phyloP scores from a whole-genome alignment of 1,139 yeast species.

The Protomyces inouyei region DNA sequence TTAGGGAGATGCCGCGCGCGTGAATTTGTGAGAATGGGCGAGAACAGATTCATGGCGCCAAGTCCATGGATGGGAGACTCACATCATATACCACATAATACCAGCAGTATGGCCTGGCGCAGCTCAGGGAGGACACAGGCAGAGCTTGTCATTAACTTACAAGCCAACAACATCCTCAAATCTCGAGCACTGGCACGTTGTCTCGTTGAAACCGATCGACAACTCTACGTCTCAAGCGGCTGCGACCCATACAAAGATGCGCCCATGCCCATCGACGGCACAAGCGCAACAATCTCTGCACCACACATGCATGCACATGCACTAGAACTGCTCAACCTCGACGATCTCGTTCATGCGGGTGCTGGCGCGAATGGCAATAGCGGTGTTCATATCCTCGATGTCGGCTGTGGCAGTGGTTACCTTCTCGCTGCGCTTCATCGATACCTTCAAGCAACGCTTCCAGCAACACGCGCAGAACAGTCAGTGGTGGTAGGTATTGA shows the following conservation, averaged over 20 bases:
- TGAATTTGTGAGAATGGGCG: no score
- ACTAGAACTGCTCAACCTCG: neutral
- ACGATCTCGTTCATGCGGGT: neutral
- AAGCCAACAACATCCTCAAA: neutral
- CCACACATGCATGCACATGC: conserved; percentile 10
- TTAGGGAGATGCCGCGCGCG: no score
- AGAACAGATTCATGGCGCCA: no score
- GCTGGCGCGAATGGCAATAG: neutral
- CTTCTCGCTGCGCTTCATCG: neutral
- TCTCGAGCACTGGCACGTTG: neutral
- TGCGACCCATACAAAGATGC: neutral
- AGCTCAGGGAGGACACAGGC: neutral
- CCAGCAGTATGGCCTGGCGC: neutral
- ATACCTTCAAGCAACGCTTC: neutral
- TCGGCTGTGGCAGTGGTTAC: conserved; percentile 4
- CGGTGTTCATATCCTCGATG: neutral
- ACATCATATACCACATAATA: no score
- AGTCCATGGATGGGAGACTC: no score
- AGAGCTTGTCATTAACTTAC: neutral
- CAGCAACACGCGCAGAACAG: neutral
- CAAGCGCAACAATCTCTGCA: neutral
- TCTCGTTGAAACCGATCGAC: neutral
- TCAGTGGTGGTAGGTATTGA: neutral
- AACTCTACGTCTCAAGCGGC: neutral
- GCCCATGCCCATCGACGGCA: neutral